phyloP scores from a whole-genome alignment of 768 basidiomycete genomes.

The Russula compacta region DNA sequence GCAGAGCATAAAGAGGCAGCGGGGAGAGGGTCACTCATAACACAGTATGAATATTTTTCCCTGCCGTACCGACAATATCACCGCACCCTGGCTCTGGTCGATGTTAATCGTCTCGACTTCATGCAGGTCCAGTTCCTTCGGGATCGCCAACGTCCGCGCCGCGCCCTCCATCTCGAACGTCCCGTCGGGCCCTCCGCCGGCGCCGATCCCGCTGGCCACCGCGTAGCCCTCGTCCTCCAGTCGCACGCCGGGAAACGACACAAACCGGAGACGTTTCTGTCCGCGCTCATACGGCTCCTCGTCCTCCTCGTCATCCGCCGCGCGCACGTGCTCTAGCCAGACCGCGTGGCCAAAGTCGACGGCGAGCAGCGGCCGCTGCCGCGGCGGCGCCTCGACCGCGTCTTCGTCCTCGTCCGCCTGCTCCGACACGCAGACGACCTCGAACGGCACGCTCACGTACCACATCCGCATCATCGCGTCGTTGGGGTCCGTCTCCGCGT shows the following conservation, averaged over 20 bases:
- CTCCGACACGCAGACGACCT: slow-evolving; percentile 59
- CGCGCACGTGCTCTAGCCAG: slow-evolving; percentile 56
- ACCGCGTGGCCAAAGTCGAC: slow-evolving; percentile 86
- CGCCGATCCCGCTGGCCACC: slow-evolving; percentile 8
- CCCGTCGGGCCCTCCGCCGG: slow-evolving; percentile 19
- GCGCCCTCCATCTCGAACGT: slow-evolving; percentile 33
- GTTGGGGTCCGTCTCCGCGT: slow-evolving; percentile 25
- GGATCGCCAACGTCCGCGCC: slow-evolving; percentile 54
- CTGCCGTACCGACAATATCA: slow-evolving; percentile 56
- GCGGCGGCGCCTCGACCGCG: slow-evolving; percentile 27
- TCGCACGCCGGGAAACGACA: slow-evolving; percentile 54
- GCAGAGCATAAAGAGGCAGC: background rate
- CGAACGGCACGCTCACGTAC: slow-evolving; percentile 65
- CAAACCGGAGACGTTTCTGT: slow-evolving; percentile 53
- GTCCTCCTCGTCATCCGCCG: slow-evolving; percentile 26
- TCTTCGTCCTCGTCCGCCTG: slow-evolving; percentile 31
- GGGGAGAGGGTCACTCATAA: slow-evolving; percentile 36
- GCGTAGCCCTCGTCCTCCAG: slow-evolving; percentile 26
- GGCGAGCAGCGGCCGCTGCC: slow-evolving; percentile 63
- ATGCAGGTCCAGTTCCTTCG: slow-evolving; percentile 55
- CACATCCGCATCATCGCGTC: slow-evolving; percentile 58
- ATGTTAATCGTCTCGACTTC: slow-evolving; percentile 69
- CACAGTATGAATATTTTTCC: slow-evolving; percentile 68
- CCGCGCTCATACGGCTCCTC: slow-evolving; percentile 24
- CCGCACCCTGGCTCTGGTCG: slow-evolving; percentile 65